A percentile compares a stretch with the other conserved stretches of the same genome.
phyloP scores from a whole-genome alignment of 2,329 filamentous ascomycete species.

The Aspergillus sojae region DNA sequence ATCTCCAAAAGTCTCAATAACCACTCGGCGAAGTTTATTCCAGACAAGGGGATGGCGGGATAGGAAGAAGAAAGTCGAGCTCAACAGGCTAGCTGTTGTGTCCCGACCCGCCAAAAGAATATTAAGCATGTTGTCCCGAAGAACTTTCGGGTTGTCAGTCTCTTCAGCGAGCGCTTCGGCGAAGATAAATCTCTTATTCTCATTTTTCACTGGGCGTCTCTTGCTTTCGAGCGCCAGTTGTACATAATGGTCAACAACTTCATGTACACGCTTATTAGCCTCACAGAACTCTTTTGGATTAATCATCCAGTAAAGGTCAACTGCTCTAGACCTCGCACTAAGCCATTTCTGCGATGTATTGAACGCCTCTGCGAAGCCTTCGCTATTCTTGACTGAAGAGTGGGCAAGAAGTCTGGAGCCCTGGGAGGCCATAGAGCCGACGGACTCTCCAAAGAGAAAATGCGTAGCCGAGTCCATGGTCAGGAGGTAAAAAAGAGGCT shows the following conservation, averaged over 20 bases:
- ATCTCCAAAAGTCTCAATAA: conserved; percentile 47
- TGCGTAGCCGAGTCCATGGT: conserved; percentile 85
- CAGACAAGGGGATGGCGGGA: conserved; percentile 43
- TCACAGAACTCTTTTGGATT: conserved; percentile 44
- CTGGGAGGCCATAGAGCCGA: conserved; percentile 55
- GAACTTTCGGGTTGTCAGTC: conserved; percentile 48
- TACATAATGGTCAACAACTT: conserved; percentile 55
- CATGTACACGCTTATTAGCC: conserved; percentile 45
- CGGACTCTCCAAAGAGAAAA: conserved; percentile 78
- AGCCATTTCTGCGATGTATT: conserved; percentile 37
- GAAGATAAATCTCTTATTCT: conserved; percentile 49
- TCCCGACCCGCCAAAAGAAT: conserved; percentile 57
- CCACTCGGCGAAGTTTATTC: conserved; percentile 37
- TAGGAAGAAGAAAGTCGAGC: conserved; percentile 52
- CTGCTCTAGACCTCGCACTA: conserved; percentile 30
- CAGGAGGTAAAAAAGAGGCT: conserved; percentile 76
- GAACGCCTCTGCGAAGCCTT: conserved; percentile 42
- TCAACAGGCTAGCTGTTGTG: conserved; percentile 52
- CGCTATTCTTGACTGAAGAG: conserved; percentile 33
- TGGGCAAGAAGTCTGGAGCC: conserved; percentile 55
- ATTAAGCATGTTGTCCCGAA: conserved; percentile 54
- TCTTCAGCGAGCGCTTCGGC: conserved; percentile 52
- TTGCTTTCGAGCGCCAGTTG: conserved; percentile 44
- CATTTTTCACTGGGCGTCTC: conserved; percentile 33
- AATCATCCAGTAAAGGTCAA: conserved; percentile 41